Percentiles rank a stretch among this genome's conserved stretches.
Conservation (phyloP, 176 grass and related monocot species). For the Oropetium thomaeum region DNA sequence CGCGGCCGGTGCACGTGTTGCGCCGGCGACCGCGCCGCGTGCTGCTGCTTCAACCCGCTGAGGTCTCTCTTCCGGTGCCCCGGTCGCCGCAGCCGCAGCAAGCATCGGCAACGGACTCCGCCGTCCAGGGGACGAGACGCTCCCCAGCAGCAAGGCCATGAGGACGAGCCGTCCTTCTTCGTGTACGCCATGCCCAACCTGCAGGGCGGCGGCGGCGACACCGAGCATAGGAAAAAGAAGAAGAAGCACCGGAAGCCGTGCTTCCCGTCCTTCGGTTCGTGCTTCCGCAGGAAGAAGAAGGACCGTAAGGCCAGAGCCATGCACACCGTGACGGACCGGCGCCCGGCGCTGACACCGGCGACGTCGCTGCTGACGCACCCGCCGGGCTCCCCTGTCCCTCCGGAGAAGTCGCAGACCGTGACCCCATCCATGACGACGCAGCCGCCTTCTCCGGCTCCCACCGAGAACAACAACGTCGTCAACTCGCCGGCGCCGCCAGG, state of each 20-base stretch:
- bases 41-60: constrained; percentile 51
- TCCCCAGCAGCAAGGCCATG: constrained; percentile 18
- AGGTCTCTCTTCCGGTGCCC: constrained; percentile 38
- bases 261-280: constrained; percentile 43
- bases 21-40: constrained; percentile 9
- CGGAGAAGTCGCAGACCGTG: neutral
- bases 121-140: constrained; percentile 34
- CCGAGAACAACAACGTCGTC: constrained; percentile 20
- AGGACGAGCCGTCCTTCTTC: constrained; percentile 53
- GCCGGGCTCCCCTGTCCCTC: constrained; percentile 27
- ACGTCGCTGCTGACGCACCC: constrained; percentile 40
- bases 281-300: constrained; percentile 47
- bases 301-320: constrained; percentile 23
- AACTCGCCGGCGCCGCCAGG: constrained; percentile 34
- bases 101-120: constrained; percentile 13
- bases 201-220: neutral
- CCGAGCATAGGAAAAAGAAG: neutral
- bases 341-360: constrained; percentile 41
- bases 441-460: constrained; percentile 35
- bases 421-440: constrained; percentile 21
- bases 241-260: constrained; percentile 34
- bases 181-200: constrained; percentile 52
- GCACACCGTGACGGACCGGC: neutral
- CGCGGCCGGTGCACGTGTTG: constrained; percentile 24
- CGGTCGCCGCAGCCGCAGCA: constrained; percentile 28